Conservation (phyloP, 2,329 filamentous ascomycete genomes). For the Diaporthe ampelina region DNA sequence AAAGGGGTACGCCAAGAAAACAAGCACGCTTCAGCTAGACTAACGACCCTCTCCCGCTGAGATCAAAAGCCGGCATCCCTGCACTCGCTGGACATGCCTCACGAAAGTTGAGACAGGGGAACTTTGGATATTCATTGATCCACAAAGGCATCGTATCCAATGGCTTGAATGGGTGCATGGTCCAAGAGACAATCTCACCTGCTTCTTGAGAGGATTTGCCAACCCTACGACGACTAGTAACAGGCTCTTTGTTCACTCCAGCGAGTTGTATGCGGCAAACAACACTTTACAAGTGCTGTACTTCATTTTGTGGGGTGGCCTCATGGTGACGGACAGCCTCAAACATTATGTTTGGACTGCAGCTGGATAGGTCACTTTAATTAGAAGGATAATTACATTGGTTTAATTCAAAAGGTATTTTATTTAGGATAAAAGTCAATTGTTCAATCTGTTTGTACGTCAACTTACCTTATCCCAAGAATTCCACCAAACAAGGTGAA, state of each 20-base stretch:
- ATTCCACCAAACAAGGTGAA: neutral
- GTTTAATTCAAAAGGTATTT: neutral
- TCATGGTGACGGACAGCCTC: too few relatives aligned
- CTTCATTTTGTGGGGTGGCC: too few relatives aligned
- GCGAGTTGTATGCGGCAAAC: too few relatives aligned
- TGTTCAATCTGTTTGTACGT: neutral
- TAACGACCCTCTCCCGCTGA: neutral
- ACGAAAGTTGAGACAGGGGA: too few relatives aligned
- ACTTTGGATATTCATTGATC: too few relatives aligned
- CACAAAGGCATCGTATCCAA: too few relatives aligned
- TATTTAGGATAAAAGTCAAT: neutral
- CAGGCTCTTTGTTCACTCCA: too few relatives aligned
- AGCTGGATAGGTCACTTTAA: neutral
- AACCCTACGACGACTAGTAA: too few relatives aligned
- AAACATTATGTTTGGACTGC: too few relatives aligned
- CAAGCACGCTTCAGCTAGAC: conserved; percentile 17
- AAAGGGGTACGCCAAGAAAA: conserved; percentile 6
- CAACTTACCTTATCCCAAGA: neutral
- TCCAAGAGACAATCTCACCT: too few relatives aligned
- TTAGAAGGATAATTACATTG: neutral
- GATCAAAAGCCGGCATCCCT: neutral
- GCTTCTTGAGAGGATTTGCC: neutral
- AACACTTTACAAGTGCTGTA: too few relatives aligned
- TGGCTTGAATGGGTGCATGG: neutral
- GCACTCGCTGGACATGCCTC: neutral